Conservation (phyloP, 306 rosid species). For the Castanea sativa region DNA sequence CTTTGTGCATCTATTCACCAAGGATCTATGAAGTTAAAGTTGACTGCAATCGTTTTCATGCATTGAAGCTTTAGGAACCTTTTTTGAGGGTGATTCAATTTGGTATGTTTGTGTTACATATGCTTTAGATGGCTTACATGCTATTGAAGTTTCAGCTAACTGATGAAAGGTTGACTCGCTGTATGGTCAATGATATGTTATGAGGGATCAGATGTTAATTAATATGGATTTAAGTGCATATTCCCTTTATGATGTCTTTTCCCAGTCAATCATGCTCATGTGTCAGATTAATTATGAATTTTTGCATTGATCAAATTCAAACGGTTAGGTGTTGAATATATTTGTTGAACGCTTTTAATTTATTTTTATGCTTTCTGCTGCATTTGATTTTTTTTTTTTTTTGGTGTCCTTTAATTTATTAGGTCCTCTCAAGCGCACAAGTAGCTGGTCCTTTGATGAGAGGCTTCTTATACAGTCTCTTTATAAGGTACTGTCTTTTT, state of each 20-base stretch:
- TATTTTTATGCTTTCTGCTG: background rate
- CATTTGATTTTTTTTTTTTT: background rate
- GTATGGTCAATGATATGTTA: background rate
- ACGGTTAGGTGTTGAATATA: background rate
- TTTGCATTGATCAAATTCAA: background rate
- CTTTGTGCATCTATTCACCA: background rate
- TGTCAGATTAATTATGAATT: background rate
- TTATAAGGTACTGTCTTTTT: slow-evolving; percentile 57
- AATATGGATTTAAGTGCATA: background rate
- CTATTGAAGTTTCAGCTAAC: background rate
- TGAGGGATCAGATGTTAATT: background rate
- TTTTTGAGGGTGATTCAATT: background rate
- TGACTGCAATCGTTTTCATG: background rate
- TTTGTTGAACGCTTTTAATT: background rate
- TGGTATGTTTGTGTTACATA: background rate
- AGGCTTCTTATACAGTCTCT: slow-evolving; percentile 79
- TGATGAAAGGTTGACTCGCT: background rate
- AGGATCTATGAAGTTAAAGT: background rate
- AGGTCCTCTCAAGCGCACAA: slow-evolving; percentile 69
- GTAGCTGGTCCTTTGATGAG: slow-evolving; percentile 94
- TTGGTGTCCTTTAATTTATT: slow-evolving; percentile 8
- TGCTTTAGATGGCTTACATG: background rate
- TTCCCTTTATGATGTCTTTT: background rate
- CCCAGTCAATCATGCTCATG: background rate
- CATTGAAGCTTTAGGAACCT: background rate